phyloP scores from a whole-genome alignment of 2,329 filamentous ascomycete species.

The Lasiodiplodia gonubiensis region DNA sequence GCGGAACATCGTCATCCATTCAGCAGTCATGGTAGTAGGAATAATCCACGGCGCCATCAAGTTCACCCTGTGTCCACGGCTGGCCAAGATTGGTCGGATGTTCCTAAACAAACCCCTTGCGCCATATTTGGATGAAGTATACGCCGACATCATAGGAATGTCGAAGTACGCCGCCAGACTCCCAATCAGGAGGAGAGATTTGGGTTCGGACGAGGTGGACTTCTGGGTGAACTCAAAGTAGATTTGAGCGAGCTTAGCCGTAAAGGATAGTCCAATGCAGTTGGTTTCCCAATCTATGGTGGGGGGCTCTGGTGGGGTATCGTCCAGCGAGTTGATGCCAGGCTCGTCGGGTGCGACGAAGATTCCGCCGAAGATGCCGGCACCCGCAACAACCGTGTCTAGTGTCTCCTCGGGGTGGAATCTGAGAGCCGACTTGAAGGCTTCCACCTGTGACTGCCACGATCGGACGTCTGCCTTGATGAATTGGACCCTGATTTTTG shows the following conservation, averaged over 20 bases:
- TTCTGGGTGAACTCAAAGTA: conserved; percentile 35
- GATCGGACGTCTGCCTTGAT: conserved; percentile 40
- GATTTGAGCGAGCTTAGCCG: conserved; percentile 37
- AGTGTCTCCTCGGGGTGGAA: conserved; percentile 37
- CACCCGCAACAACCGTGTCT: conserved; percentile 41
- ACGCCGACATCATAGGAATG: conserved; percentile 35
- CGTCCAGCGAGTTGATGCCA: conserved; percentile 27
- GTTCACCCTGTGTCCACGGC: conserved; percentile 33
- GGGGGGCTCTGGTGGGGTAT: conserved; percentile 33
- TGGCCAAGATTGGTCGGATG: conserved; percentile 31
- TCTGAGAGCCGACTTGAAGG: conserved; percentile 40
- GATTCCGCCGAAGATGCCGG: conserved; percentile 39
- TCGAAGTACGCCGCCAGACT: conserved; percentile 37
- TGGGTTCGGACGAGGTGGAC: conserved; percentile 30
- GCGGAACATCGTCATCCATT: conserved; percentile 16
- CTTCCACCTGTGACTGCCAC: conserved; percentile 37
- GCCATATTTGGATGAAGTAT: conserved; percentile 39
- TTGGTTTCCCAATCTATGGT: conserved; percentile 35
- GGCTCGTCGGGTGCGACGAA: conserved; percentile 36
- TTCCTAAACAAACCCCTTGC: conserved; percentile 38
- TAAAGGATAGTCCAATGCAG: conserved; percentile 36
- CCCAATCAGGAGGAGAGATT: conserved; percentile 35
- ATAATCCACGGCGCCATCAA: conserved; percentile 40
- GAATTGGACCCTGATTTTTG: conserved; percentile 36
- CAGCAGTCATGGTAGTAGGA: conserved; percentile 33